Percentiles rank a stretch among this genome's conserved stretches.
phyloP scores from a whole-genome alignment of 176 grass and related monocot genomes.

The Hordeum marinum region DNA sequence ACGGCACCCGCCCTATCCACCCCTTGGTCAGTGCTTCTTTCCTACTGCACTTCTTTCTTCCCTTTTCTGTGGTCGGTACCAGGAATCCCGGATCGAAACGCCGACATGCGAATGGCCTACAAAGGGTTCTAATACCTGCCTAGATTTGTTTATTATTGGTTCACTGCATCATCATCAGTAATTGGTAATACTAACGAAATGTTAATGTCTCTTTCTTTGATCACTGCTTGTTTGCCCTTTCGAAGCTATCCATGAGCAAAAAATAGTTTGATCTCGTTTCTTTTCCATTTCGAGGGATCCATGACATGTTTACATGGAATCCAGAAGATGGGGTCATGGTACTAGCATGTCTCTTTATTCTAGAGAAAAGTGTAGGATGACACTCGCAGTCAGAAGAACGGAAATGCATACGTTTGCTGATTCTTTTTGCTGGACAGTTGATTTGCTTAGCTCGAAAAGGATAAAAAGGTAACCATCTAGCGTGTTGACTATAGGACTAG shows the following conservation, averaged over 20 bases:
- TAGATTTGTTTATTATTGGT: neutral
- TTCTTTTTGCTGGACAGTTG: neutral
- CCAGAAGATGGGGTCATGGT: neutral
- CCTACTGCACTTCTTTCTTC: neutral
- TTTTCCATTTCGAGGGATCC: neutral
- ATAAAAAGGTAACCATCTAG: neutral
- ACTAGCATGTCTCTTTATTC: neutral
- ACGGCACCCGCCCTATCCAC: slow-evolving; percentile 61
- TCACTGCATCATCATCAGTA: neutral
- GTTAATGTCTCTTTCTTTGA: neutral
- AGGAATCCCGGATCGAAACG: neutral
- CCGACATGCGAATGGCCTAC: neutral
- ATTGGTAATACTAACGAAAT: neutral
- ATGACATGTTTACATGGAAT: neutral
- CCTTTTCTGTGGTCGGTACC: neutral
- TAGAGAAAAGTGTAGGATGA: neutral
- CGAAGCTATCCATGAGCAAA: neutral
- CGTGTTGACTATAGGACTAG: neutral
- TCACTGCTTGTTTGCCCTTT: neutral
- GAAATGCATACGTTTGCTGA: neutral
- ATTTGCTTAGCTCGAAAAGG: neutral
- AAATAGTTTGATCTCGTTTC: neutral
- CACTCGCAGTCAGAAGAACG: neutral
- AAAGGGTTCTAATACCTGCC: neutral
- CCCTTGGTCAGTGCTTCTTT: slow-evolving; percentile 51